Conservation (phyloP, 257 asterid genomes). For the Solanum peruvianum region DNA sequence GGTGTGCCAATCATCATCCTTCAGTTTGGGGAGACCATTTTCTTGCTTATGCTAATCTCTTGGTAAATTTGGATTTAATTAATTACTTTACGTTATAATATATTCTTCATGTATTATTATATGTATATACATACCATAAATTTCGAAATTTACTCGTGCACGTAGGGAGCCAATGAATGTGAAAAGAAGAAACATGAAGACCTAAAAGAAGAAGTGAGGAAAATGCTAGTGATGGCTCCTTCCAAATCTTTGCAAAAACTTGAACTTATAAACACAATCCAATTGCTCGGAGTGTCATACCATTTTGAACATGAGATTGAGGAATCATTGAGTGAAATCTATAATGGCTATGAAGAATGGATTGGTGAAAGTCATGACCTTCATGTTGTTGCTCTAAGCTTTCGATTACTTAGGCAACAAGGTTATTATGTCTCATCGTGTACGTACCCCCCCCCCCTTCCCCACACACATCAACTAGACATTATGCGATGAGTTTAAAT, state of each 20-base stretch:
- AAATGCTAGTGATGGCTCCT: not conserved
- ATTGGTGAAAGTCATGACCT: not conserved
- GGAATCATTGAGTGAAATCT: not conserved
- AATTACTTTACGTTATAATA: not conserved
- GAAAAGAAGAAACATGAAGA: not conserved
- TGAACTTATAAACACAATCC: not conserved
- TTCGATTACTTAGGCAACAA: slow-evolving; percentile 12
- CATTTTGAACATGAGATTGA: slow-evolving; percentile 7
- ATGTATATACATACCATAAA: not conserved
- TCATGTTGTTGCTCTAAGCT: not conserved
- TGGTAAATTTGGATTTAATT: not conserved
- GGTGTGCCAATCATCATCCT: not conserved
- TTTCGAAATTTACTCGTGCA: not conserved
- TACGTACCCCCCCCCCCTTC: not conserved
- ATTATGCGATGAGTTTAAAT: not conserved
- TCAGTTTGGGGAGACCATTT: not conserved
- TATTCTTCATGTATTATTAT: not conserved
- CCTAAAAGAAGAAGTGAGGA: not conserved
- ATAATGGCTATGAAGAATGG: not conserved
- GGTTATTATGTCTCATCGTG: not conserved
- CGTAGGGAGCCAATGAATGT: not conserved
- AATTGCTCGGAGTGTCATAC: slow-evolving; percentile 13
- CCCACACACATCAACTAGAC: not conserved
- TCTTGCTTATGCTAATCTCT: not conserved
- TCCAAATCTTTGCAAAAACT: not conserved